Percentiles rank a stretch among this genome's conserved stretches.
Conservation (phyloP, 2,329 filamentous ascomycete species). For the Alternaria postmessia region DNA sequence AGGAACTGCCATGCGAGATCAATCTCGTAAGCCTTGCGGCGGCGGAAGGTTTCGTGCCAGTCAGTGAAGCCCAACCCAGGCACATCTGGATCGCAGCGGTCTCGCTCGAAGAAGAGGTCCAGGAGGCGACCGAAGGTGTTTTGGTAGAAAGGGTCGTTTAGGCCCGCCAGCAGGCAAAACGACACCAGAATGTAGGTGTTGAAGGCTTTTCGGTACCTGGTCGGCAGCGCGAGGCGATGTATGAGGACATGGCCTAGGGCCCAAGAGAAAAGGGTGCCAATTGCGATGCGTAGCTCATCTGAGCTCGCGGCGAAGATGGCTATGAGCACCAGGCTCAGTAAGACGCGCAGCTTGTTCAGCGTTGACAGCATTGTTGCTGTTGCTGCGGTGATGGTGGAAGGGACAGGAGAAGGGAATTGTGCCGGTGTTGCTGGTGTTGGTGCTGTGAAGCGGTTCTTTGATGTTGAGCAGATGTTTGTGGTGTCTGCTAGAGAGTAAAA, state of each 20-base stretch:
- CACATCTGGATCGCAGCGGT: slow-evolving; percentile 7
- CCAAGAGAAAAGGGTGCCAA: slow-evolving; percentile 13
- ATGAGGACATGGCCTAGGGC: slow-evolving; percentile 15
- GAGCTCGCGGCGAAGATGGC: slow-evolving; percentile 11
- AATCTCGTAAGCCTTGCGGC: slow-evolving; percentile 9
- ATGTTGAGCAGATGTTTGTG: not conserved
- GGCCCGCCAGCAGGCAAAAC: slow-evolving; percentile 17
- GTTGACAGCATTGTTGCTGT: slow-evolving; percentile 14
- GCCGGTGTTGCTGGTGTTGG: not conserved
- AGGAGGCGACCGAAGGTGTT: slow-evolving; percentile 15
- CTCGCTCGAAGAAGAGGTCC: slow-evolving; percentile 11
- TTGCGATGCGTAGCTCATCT: slow-evolving; percentile 13
- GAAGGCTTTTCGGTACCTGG: not conserved
- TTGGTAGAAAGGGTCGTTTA: slow-evolving; percentile 19
- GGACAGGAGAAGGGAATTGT: not conserved
- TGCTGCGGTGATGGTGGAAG: not conserved
- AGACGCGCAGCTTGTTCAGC: slow-evolving; percentile 5
- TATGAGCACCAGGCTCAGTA: slow-evolving; percentile 17
- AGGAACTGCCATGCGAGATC: not conserved
- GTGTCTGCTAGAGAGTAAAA: slow-evolving; percentile 1
- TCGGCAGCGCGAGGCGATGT: slow-evolving; percentile 1
- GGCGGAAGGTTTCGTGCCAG: slow-evolving; percentile 12
- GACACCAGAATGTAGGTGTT: slow-evolving; percentile 13
- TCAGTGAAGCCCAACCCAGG: slow-evolving; percentile 20
- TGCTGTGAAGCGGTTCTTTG: not conserved